Evolutionary conservation across 2,329 filamentous ascomycete species (phyloP).

Genomic region (Diaporthe sp.): DNA sequence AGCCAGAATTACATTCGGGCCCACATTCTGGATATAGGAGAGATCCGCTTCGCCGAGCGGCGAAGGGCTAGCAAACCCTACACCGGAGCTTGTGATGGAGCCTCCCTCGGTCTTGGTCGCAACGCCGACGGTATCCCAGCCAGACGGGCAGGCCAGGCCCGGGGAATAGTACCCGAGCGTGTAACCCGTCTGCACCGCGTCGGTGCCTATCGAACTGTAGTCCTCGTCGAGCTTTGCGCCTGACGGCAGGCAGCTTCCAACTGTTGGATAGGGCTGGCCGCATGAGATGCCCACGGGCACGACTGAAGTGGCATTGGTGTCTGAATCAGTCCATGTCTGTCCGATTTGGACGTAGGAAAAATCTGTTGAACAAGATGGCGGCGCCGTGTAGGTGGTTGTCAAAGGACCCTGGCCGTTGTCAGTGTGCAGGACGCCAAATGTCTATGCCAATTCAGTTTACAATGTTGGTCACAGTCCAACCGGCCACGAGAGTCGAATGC

Average conservation of each 20-base stretch:
- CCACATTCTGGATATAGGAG: background rate
- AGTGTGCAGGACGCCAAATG: background rate
- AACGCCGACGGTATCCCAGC: constrained; percentile 32
- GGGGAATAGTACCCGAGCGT: constrained; percentile 30
- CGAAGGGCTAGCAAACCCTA: background rate
- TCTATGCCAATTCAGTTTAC: background rate
- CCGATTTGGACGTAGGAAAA: background rate
- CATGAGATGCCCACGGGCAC: background rate
- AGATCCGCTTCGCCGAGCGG: background rate
- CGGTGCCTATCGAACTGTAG: background rate
- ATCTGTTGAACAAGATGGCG: constrained; percentile 26
- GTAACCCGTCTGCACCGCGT: background rate
- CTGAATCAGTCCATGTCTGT: background rate
- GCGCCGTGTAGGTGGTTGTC: constrained; percentile 37
- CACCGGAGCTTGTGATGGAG: constrained; percentile 29
- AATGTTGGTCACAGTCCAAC: constrained; percentile 13
- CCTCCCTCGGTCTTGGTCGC: constrained; percentile 34
- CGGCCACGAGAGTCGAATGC: constrained; percentile 17
- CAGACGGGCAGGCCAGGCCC: constrained; percentile 26
- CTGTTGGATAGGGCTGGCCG: background rate
- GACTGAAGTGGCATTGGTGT: background rate
- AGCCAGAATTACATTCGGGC: constrained; percentile 14
- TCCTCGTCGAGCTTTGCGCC: constrained; percentile 24
- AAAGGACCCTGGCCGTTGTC: constrained; percentile 32
- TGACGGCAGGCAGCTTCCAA: constrained; percentile 34